phyloP scores from a whole-genome alignment of 2,329 filamentous ascomycete species.

The Hymenoscyphus albidus region DNA sequence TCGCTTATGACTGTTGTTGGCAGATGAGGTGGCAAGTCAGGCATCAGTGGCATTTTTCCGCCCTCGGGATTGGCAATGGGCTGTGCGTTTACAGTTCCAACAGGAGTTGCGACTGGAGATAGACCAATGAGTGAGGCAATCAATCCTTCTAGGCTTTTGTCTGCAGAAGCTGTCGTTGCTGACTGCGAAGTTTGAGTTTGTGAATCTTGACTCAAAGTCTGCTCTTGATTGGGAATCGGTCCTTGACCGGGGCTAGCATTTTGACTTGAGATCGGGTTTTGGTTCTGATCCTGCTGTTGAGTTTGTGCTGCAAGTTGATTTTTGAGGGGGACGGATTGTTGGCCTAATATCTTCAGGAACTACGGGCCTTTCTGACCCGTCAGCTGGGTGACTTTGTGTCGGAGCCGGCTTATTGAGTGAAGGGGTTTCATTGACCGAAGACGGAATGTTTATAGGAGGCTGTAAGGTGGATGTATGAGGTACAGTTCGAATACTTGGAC shows the following conservation, averaged over 20 bases:
- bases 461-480: neutral
- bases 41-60: neutral
- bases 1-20: neutral
- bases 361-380: too few relatives aligned
- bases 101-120: neutral
- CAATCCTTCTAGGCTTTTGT: neutral
- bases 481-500: neutral
- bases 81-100: neutral
- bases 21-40: neutral
- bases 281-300: neutral
- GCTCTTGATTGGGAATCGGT: neutral
- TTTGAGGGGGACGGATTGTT: conserved; percentile 1
- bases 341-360: too few relatives aligned
- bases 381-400: neutral
- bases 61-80: neutral
- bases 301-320: neutral
- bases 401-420: neutral
- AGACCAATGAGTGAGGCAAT: conserved; percentile 9
- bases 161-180: neutral
- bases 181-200: neutral
- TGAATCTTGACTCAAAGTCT: neutral
- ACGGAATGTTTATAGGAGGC: neutral
- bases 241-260: neutral
- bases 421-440: neutral
- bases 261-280: neutral